Evolutionary conservation across 768 basidiomycete genomes (phyloP).

Genomic region (Dentipellis fragilis): DNA sequence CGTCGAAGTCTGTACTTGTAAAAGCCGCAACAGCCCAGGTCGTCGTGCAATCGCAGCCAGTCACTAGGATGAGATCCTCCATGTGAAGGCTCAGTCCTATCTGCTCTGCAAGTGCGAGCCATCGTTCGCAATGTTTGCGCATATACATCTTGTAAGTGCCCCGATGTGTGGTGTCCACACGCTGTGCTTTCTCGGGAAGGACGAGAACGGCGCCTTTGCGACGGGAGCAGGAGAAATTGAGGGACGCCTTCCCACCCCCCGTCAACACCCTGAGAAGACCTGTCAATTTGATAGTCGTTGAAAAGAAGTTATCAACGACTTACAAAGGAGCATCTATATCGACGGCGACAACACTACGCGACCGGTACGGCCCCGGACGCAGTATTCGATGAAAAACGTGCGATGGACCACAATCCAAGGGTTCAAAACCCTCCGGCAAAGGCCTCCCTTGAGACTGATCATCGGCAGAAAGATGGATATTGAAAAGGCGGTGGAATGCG

Average conservation of each 20-base stretch:
- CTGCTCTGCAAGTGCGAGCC: constrained; percentile 2
- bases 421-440: background rate
- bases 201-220: constrained; percentile 6
- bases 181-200: background rate
- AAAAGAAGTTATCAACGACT: too few species aligned
- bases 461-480: background rate
- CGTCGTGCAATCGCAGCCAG: constrained; percentile 10
- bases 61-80: constrained; percentile 11
- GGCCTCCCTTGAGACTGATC: background rate
- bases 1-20: background rate
- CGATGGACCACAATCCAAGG: background rate
- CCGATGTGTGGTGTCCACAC: background rate
- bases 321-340: background rate
- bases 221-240: constrained; percentile 1
- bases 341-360: background rate
- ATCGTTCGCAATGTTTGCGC: constrained; percentile 10
- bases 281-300: too few species aligned
- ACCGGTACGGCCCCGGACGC: background rate
- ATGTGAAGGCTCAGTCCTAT: constrained; percentile 1
- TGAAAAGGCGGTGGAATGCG: background rate
- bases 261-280: too few species aligned
- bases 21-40: constrained; percentile 13
- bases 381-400: background rate
- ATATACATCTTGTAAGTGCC: constrained; percentile 7
- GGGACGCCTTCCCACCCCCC: background rate